Percentiles rank a stretch among this genome's conserved stretches.
Conservation (phyloP, 139 green algal species). For the Micractinium conductrix region DNA sequence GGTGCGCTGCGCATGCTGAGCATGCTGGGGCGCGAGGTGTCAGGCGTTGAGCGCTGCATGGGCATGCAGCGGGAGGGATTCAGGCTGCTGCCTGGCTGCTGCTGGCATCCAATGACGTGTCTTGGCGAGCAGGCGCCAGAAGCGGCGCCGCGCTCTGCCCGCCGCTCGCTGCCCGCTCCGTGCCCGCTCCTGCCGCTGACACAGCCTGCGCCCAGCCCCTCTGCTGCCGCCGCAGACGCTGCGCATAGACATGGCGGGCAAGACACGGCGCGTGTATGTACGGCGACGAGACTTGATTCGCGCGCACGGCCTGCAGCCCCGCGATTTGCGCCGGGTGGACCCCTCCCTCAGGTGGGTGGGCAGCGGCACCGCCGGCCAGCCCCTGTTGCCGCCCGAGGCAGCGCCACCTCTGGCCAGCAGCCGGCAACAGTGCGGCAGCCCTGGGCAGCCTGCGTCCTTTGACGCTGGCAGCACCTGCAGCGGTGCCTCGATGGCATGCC, state of each 20-base stretch:
- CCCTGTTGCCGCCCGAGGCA: too few species aligned
- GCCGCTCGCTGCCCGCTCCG: not conserved
- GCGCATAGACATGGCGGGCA: constrained; percentile 67
- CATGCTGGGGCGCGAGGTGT: not conserved
- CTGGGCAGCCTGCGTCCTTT: not conserved
- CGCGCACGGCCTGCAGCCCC: constrained; percentile 83
- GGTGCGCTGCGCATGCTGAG: not conserved
- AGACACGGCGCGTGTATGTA: constrained; percentile 74
- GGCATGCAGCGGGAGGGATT: not conserved
- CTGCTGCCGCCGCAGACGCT: constrained; percentile 42
- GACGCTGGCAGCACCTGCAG: too few species aligned
- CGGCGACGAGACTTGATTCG: constrained; percentile 86
- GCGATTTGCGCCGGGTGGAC: constrained; percentile 93
- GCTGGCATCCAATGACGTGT: too few species aligned
- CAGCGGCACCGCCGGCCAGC: too few species aligned
- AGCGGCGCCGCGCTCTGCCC: too few species aligned
- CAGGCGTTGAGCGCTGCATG: too few species aligned
- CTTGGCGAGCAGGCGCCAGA: too few species aligned
- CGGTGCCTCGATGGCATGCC: too few species aligned
- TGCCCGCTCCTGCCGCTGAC: not conserved
- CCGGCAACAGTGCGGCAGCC: not conserved
- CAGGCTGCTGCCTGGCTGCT: not conserved
- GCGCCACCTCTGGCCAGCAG: too few species aligned
- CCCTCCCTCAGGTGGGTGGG: constrained; percentile 63
- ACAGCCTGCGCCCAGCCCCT: not conserved